Evolutionary conservation across 202 grass and related monocot species (phyloP), one percentile per base, ranked within the genome.

Genomic region (Hordeum pubiflorum): DNA sequence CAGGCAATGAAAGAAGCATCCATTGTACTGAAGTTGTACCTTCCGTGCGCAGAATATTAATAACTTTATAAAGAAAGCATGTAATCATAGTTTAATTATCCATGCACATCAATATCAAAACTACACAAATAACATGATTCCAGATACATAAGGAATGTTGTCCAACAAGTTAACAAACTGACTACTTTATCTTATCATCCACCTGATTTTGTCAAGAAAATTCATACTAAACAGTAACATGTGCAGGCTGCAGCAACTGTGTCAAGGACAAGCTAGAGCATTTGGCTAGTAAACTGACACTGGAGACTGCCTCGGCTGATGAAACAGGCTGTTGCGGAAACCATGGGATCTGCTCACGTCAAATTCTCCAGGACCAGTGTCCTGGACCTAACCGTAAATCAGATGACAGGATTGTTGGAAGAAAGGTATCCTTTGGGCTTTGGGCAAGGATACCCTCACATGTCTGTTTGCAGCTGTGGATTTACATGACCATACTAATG

Each of bases 311-410:
- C 33, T 46, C 74, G 14, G 75, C 71, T 79, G 86, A 92, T 41
- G 86, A 91, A 85, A 82, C 76, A 33, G 83, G 80, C 79, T 97
- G 95, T 66, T 97, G 94, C 5, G 90, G 94, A 65, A 94, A 86
- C 82, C 90, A 91, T 94, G 92, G 91, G 29, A 97, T 97, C 77
- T 94, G 95, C 83, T 97, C 95, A 37, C 92, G 86, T 86, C 89
- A 94, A 80, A 84, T 97, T 79, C 92, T 94, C 64, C 86, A 82
- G 32, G 92, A 97, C 18, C 86, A 94, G 82, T 75, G 74, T 66
- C 75, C 90, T 72, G 68, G 58, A 68, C 81, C 90, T 58, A 87
- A 81, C 69, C 74, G 17, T 66, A 91, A 84, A 11, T 56, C 75
- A 7, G 62, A 83, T 84, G 77, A 48, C 63, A 97, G 70, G 46